phyloP scores from a whole-genome alignment of 2,329 filamentous ascomycete genomes.

The Aspergillus fumigatiaffinis region DNA sequence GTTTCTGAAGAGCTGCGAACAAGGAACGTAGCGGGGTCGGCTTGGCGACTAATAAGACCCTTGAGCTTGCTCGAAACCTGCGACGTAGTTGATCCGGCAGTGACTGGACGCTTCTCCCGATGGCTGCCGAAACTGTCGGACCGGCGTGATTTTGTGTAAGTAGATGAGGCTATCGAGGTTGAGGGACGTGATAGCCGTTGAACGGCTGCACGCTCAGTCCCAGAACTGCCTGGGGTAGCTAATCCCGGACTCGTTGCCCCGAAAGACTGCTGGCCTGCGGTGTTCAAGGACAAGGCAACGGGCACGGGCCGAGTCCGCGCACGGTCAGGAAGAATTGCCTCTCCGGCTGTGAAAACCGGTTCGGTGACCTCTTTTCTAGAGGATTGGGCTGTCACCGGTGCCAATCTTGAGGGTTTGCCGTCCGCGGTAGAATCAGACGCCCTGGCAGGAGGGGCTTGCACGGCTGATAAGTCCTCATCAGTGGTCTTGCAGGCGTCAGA shows the following conservation, averaged over 20 bases:
- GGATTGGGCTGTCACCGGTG: neutral
- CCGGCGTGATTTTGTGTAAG: constrained; percentile 28
- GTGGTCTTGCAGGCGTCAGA: constrained; percentile 3
- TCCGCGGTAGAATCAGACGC: constrained; percentile 3
- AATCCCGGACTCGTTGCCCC: constrained; percentile 15
- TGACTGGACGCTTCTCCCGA: constrained; percentile 37
- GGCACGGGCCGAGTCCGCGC: constrained; percentile 26
- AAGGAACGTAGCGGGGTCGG: constrained; percentile 25
- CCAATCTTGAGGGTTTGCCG: neutral
- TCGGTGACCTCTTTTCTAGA: constrained; percentile 14
- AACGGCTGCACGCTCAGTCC: constrained; percentile 37
- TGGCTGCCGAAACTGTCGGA: constrained; percentile 38
- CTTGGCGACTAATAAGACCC: constrained; percentile 35
- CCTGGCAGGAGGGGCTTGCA: constrained; percentile 6
- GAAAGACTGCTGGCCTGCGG: constrained; percentile 21
- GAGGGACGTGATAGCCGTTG: constrained; percentile 37
- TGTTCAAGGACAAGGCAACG: constrained; percentile 20
- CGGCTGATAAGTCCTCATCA: constrained; percentile 6
- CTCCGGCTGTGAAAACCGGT: constrained; percentile 27
- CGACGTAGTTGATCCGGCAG: constrained; percentile 38
- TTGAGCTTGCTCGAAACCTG: constrained; percentile 41
- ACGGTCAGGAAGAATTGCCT: constrained; percentile 24
- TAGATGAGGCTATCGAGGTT: constrained; percentile 24
- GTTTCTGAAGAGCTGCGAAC: constrained; percentile 36
- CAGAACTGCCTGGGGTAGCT: constrained; percentile 20